These are phyloP conservation scores for Babesia caballi DNA, from an alignment of 169 alveolate genomes.

Conservation along the genomic window DNA sequence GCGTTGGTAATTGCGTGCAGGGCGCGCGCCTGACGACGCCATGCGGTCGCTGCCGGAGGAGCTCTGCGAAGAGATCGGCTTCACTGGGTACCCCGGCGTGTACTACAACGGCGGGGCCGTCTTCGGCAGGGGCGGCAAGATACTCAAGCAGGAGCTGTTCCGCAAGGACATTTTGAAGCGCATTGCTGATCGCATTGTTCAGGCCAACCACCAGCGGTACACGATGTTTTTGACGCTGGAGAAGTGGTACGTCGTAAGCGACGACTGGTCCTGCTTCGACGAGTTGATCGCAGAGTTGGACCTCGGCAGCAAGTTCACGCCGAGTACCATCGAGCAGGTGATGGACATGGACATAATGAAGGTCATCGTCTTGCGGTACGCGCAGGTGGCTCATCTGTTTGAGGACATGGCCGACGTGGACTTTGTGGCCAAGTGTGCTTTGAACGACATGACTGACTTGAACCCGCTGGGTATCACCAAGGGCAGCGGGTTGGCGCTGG, in stretches of 20 bases:
- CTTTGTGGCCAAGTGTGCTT: slow-evolving; percentile 18
- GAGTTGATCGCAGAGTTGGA: background rate
- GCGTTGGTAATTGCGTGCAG: background rate
- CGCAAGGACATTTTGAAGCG: background rate
- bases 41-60: slow-evolving; percentile 4
- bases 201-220: slow-evolving; percentile 4
- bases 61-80: background rate
- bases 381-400: background rate
- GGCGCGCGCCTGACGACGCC: slow-evolving; percentile 1
- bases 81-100: slow-evolving; percentile 25
- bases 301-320: background rate
- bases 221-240: background rate
- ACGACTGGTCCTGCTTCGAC: slow-evolving; percentile 13
- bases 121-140: background rate
- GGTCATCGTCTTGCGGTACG: background rate
- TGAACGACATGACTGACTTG: slow-evolving; percentile 12
- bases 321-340: background rate
- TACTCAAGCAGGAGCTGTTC: background rate
- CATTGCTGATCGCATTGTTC: background rate
- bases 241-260: slow-evolving; percentile 9
- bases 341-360: background rate
- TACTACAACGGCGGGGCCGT: slow-evolving; percentile 26
- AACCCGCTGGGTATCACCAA: slow-evolving; percentile 49
- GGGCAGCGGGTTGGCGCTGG: slow-evolving; percentile 30
- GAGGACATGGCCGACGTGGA: slow-evolving; percentile 13